Evolutionary conservation across 768 basidiomycete genomes (phyloP).

Genomic region (Chlorophyllum brunneum): DNA sequence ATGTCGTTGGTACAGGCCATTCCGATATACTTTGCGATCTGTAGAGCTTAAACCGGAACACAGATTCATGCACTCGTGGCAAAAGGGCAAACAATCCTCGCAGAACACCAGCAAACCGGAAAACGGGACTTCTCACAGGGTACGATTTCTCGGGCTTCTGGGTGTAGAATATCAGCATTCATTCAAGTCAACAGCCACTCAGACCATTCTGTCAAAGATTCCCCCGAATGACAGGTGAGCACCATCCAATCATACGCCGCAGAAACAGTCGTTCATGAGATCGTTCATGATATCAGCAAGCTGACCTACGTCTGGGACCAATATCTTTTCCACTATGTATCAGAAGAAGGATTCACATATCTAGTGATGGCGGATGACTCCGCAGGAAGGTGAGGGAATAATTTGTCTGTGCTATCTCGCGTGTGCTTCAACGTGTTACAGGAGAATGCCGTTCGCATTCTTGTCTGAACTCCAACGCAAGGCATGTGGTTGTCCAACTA

Average conservation of each 20-base stretch:
- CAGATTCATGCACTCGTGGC: conserved; percentile 87
- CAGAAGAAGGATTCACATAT: conserved; percentile 82
- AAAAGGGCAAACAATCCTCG: conserved; percentile 74
- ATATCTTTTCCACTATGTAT: conserved; percentile 92
- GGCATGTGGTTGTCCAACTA: conserved; percentile 31
- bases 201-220: conserved; percentile 91
- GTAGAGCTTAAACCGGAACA: background rate
- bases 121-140: conserved; percentile 89
- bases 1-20: conserved; percentile 29
- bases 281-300: conserved; percentile 57
- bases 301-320: conserved; percentile 89
- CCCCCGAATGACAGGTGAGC: conserved; percentile 74
- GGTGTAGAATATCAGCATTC: background rate
- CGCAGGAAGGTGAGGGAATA: conserved; percentile 66
- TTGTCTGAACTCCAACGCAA: conserved; percentile 81
- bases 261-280: conserved; percentile 8
- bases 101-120: conserved; percentile 72
- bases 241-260: background rate
- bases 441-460: conserved; percentile 93
- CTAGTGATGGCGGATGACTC: conserved; percentile 95
- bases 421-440: conserved; percentile 23
- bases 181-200: conserved; percentile 49
- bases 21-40: background rate
- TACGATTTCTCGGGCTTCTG: conserved; percentile 23
- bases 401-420: background rate